Base-by-base conservation (phyloP, 345 rosid genomes). In the Lepidium sativum region DNA sequence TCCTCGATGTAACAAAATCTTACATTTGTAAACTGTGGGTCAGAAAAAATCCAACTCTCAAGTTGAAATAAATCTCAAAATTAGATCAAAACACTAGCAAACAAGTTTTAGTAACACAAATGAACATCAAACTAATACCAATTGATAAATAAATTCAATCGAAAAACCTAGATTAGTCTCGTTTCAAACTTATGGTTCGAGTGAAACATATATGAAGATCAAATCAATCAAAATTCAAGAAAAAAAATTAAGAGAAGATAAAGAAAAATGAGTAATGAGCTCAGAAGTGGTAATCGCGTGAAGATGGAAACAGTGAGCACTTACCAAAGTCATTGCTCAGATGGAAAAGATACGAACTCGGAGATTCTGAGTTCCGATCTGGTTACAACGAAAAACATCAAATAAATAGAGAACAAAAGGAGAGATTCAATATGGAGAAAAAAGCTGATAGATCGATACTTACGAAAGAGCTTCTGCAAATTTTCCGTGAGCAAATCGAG, bases 241-340 rank as follows among this genome's bases (percentile, higher is more conserved):
- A n/a, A n/a, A n/a, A n/a, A n/a, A n/a, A n/a, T n/a, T n/a, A n/a
- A n/a, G n/a, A n/a, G n/a, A n/a, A n/a, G n/a, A n/a, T n/a, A n/a
- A n/a, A n/a, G n/a, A n/a, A n/a, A n/a, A n/a, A n/a, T n/a, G n/a
- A n/a, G n/a, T n/a, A n/a, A n/a, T n/a, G n/a, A n/a, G n/a, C n/a
- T n/a, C n/a, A n/a, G n/a, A 56, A 65, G 63, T 27, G 49, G 41
- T 16, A 38, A 12, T 17, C 37, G 25, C 17, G 6, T 11, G 35
- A 12, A 4, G 2, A 42, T 15, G 0, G 8, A 5, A 23, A 53
- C 6, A 56, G 17, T 34, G 60, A 40, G 44, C 0, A 65, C 87
- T 82, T 56, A 86, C 94, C 85, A 86, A 76, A 67, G 86, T 84
- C 94, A 89, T 89, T 67, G 85, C 85, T 78, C 74, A 23, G 35